Percentiles rank a stretch among this genome's conserved stretches.
Evolutionary conservation across 495 filamentous ascomycete genomes (phyloP).

Genomic region (Penicillium argentinense): DNA sequence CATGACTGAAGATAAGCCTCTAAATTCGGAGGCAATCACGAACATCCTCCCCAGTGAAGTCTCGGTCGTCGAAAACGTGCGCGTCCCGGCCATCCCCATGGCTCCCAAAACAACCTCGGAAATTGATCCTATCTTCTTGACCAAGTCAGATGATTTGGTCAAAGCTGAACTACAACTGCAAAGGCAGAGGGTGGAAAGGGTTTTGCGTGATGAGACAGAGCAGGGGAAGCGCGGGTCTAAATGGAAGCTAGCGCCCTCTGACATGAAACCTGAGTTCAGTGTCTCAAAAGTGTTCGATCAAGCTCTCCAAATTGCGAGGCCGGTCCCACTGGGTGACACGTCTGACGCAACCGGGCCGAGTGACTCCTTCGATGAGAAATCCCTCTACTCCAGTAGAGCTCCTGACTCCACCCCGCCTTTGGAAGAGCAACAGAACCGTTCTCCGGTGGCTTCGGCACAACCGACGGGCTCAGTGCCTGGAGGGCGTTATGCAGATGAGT

Average conservation of each 20-base stretch:
- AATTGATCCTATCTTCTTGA: constrained; percentile 77
- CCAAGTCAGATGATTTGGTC: constrained; percentile 80
- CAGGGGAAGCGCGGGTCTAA: constrained; percentile 57
- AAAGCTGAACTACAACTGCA: constrained; percentile 80
- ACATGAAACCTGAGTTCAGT: constrained; percentile 70
- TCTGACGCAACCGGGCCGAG: constrained; percentile 54
- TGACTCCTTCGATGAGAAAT: constrained; percentile 88
- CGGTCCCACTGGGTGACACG: constrained; percentile 52
- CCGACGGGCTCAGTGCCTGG: constrained; percentile 25
- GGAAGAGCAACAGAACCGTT: constrained; percentile 30
- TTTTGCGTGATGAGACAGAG: constrained; percentile 72
- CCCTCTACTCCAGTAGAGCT: constrained; percentile 88
- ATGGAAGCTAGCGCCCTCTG: constrained; percentile 53
- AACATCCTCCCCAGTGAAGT: constrained; percentile 26
- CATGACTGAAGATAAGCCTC: constrained; percentile 31
- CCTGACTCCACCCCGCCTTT: constrained; percentile 46
- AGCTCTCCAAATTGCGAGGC: constrained; percentile 70
- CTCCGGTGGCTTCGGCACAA: constrained; percentile 27
- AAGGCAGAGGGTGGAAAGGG: constrained; percentile 75
- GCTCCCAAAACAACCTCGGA: constrained; percentile 42
- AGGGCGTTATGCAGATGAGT: constrained; percentile 45
- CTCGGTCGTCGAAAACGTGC: constrained; percentile 29
- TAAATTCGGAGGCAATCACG: too few species aligned
- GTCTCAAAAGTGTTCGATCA: constrained; percentile 70
- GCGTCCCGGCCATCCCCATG: constrained; percentile 34